Base-by-base conservation (phyloP, 129 eudicot species). In the Artemisia annua region DNA sequence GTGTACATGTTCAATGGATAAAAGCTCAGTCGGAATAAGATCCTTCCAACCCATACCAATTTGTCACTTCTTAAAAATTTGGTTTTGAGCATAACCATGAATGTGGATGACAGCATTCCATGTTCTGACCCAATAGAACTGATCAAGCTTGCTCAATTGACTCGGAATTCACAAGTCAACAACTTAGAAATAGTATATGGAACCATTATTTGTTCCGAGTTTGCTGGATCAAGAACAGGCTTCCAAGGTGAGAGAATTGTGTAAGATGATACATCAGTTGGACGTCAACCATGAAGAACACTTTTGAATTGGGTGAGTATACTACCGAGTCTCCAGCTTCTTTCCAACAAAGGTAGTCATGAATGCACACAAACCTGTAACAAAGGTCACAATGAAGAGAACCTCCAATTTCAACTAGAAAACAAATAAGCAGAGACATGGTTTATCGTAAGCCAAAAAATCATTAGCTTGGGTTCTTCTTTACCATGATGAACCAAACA, bases 231-330 rank as follows among this genome's bases (percentile, higher is more conserved):
- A 74, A 92, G 89, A 18, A 85, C 95, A 11, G 83, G 70, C 71
- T 89, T 89, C 90, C 95, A 92, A 63, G 98, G 95, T 11, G 87
- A 77, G 24, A 92, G 56, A 48, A 89, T 86, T 9, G 72, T 52
- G 69, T 76, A 85, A 50, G 96, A 96, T 10, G 96, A 92, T 78
- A 69, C 63, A 64, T 88, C 91, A 35, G 83, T 80, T 1, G 96
- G 96, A 69, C 82, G 85, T 96, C 96, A 92, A n/a, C 85, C 88
- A 69, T 84, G 93, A 67, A 91, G 89, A 57, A 80, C 96, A 55
- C 82, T 79, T 22, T 82, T 93, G 11, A 92, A 68, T 69, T 83
- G 84, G 46, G 46, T 32, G 87, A 1, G 84, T 77, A 67, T 81
- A 84, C 61, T 87, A 81, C 28, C 82, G 77, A 26, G 67, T 63